Evolutionary conservation across 257 asterid genomes (phyloP), one percentile per base, ranked within the genome.

Genomic region (Nicotiana knightiana): DNA sequence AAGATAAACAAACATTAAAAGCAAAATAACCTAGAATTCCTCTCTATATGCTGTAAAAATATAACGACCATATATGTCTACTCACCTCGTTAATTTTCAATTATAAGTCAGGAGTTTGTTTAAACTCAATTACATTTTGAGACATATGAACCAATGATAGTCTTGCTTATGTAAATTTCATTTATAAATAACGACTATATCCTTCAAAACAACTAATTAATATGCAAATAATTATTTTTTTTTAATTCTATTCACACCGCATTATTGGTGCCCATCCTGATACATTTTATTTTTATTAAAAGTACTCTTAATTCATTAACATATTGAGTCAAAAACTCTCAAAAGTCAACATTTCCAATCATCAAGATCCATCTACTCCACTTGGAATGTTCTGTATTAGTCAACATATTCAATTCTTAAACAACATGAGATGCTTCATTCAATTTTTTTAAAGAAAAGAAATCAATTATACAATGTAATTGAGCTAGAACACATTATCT

Each of bases 311-410:
- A 3, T 75, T 75, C 80, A 51, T 26, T 66, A 33, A 39, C n/a
- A 5, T 28, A 54, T 79, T 28, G 71, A 82, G 67, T 79, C 57
- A 26, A 55, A 57, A 75, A 65, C 59, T 76, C 10, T 62, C 82
- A 57, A 82, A 84, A 92, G 94, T 91, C 97, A 92, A 84, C n/a
- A 86, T 43, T 67, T 82, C 16, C 85, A 88, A 91, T 92, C 89
- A 91, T 92, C 82, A 67, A 71, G 55, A 80, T 58, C 85, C 84
- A 93, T 89, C 92, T 83, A 87, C 92, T 90, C 91, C 97, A 87
- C 91, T 90, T 89, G 92, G 91, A 89, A 87, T 86, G 87, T 84
- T 86, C 80, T 82, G 90, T 83, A 84, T 77, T 39, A 86, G 94
- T 87, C 93, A 86, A 89, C 76, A 51, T 65, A 70, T 59, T 26